Percentiles rank a stretch among this genome's conserved stretches.
These are phyloP conservation scores for Coemansia sp. DNA, from an alignment of 371 early-diverging fungal species.

Conservation along the genomic window DNA sequence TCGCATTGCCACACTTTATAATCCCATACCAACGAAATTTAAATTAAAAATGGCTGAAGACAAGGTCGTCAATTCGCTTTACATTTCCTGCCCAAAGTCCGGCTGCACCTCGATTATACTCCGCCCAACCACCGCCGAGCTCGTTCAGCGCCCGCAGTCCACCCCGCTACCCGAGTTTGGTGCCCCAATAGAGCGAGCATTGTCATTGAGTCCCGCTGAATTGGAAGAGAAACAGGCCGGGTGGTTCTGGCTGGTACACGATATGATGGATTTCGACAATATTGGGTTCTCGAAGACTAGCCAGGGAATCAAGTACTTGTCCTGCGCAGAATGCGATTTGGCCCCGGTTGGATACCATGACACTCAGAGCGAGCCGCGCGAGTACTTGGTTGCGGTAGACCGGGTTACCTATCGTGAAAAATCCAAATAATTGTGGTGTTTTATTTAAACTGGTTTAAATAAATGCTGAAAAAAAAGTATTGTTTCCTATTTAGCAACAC, in stretches of 20 bases:
- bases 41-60: no score
- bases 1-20: neutral
- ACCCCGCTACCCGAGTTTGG: neutral
- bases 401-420: slow-evolving; percentile 21
- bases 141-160: neutral
- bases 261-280: slow-evolving; percentile 78
- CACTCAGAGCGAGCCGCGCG: slow-evolving; percentile 3
- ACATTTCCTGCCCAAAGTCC: no score
- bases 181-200: neutral
- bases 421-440: neutral
- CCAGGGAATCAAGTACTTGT: slow-evolving; percentile 62
- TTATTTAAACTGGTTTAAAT: no score
- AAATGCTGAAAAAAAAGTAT: no score
- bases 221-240: neutral
- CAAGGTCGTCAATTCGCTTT: no score
- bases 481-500: no score
- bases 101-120: neutral
- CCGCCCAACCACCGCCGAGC: neutral
- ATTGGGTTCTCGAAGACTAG: slow-evolving; percentile 72
- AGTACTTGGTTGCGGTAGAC: slow-evolving; percentile 25
- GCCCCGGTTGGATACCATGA: slow-evolving; percentile 76
- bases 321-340: slow-evolving; percentile 80
- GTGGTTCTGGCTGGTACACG: slow-evolving; percentile 59
- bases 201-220: neutral
- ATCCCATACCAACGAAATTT: no score